Percentiles rank a stretch among this genome's conserved stretches.
Conservation (phyloP, 1,284 basidiomycete genomes). For the Tilletia indica region DNA sequence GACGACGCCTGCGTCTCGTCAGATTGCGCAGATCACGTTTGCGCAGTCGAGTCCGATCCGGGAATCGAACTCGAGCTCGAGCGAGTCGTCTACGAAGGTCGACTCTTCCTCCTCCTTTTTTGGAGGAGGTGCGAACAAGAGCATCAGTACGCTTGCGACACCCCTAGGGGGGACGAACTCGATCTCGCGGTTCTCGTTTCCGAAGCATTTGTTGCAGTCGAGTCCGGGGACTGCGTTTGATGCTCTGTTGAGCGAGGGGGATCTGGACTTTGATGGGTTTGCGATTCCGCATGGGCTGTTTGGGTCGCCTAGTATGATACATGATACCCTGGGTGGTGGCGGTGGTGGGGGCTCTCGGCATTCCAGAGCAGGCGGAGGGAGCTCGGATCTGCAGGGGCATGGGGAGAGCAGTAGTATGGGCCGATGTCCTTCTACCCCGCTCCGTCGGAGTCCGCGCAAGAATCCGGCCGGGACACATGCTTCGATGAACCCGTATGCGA, state of each 20-base stretch:
- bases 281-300: constrained; percentile 26
- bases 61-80: constrained; percentile 21
- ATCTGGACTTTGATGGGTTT: constrained; percentile 44
- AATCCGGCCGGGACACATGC: constrained; percentile 45
- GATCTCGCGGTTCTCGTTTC: constrained; percentile 18
- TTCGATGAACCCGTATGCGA: constrained; percentile 48
- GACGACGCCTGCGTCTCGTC: neutral
- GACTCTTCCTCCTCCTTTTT: neutral
- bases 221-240: constrained; percentile 50
- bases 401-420: constrained; percentile 7
- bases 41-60: constrained; percentile 40
- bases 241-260: constrained; percentile 46
- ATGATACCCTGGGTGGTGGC: constrained; percentile 1
- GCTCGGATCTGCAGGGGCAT: constrained; percentile 10
- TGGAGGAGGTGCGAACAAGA: neutral
- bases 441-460: constrained; percentile 51
- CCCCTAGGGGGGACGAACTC: neutral
- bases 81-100: neutral
- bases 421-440: constrained; percentile 26
- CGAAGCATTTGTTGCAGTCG: constrained; percentile 45
- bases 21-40: constrained; percentile 23
- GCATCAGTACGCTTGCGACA: neutral
- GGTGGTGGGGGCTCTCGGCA: neutral
- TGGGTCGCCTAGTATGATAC: constrained; percentile 32
- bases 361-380: too few relatives aligned